Base-by-base conservation (phyloP, 2,329 filamentous ascomycete species). In the Talaromyces sp. region DNA sequence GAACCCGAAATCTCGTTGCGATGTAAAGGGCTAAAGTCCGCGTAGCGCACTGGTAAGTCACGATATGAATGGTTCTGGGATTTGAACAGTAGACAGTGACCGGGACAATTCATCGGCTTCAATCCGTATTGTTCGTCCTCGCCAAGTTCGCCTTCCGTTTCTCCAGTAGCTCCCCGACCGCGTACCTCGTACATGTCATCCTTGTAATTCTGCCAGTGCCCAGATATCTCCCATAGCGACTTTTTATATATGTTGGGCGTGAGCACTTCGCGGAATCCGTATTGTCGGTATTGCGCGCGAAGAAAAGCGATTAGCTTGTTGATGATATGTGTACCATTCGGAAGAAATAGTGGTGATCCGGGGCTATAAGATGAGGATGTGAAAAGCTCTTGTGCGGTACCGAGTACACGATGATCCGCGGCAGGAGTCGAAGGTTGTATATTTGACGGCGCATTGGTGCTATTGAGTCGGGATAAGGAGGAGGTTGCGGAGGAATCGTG, bases 21-120 rank as follows among this genome's bases (percentile, higher is more conserved):
- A 71, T 94, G 89, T n/a, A 95, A 79, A 1, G 89, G 85, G 66
- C 89, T 90, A 68, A 96, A 96, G 72, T 96, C 91, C 57, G 91
- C 89, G 73, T 90, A 91, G 66, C 91, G 85, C 61, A 95, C 82
- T 1, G 91, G 91, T 17, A 96, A 77, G 63, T 96, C 89, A 63
- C 87, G 83, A 73, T 93, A 93, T 64, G 87, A 91, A 61, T 86
- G 84, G 58, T 81, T 81, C 63, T 87, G 83, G 48, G 87, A 87
- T 60, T 83, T 86, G 70, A 95, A 96, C 61, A 96, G 83, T 62
- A 96, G 78, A 70, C 90, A 95, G 73, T 96, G 91, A 2, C 90
- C 91, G 0, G 91, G 91, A 69, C 91, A 96, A 70, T 96, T 96
- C 91, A 96, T 96, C 13, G 91, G 91, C 73, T 96, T 96, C 64